phyloP scores from a whole-genome alignment of 1,284 basidiomycete species.

The Cutaneotrichosporon cutaneum region DNA sequence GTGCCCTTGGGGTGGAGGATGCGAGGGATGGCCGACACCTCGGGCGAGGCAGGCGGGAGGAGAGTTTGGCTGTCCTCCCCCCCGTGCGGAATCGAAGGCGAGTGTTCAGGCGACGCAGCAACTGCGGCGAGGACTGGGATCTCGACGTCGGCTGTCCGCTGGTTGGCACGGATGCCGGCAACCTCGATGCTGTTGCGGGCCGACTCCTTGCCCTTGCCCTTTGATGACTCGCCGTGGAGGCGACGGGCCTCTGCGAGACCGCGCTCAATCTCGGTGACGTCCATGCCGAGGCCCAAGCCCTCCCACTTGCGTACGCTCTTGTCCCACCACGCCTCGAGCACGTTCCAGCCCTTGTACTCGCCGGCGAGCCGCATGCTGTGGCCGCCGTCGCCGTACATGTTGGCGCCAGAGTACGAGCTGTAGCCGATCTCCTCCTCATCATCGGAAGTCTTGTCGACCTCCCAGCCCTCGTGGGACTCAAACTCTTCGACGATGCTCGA shows the following conservation, averaged over 20 bases:
- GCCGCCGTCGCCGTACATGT: conserved; percentile 68
- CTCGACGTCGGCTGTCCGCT: conserved; percentile 37
- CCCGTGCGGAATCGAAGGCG: not conserved
- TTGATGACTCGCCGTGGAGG: conserved; percentile 24
- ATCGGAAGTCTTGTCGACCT: conserved; percentile 58
- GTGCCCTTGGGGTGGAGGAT: conserved; percentile 23
- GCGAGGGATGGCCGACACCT: conserved; percentile 31
- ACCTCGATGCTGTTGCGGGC: conserved; percentile 17
- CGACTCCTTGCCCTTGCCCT: conserved; percentile 33
- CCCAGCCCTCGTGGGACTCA: conserved; percentile 82
- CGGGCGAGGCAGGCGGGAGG: conserved; percentile 41
- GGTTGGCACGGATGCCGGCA: conserved; percentile 33
- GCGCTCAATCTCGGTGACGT: conserved; percentile 49
- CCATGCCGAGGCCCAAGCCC: conserved; percentile 66
- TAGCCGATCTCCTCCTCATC: conserved; percentile 75
- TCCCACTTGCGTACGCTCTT: conserved; percentile 79
- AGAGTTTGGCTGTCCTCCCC: conserved; percentile 45
- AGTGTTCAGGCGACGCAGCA: conserved; percentile 15
- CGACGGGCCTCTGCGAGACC: conserved; percentile 42
- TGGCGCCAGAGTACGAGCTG: conserved; percentile 76
- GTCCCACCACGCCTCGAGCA: conserved; percentile 87
- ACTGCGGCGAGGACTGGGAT: conserved; percentile 27
- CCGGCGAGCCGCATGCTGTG: conserved; percentile 64
- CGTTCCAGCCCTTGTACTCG: conserved; percentile 84
- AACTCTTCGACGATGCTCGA: conserved; percentile 90